Percentiles rank a stretch among this genome's conserved stretches.
Conservation (phyloP, 2,329 filamentous ascomycete genomes). For the Aspergillus neotritici region DNA sequence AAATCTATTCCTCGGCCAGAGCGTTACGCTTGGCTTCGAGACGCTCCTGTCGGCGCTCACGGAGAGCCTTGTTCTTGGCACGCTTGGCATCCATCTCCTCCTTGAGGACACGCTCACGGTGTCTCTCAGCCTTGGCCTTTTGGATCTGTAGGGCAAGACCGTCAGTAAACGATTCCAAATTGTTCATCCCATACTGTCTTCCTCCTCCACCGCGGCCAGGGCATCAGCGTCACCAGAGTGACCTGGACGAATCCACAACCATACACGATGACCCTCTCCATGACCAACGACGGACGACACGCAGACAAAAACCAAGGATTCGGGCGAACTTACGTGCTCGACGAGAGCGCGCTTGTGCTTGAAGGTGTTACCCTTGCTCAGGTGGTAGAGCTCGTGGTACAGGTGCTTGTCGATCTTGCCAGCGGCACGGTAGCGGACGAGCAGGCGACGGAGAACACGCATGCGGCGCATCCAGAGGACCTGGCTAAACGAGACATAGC, state of each 20-base stretch:
- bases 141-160: conserved; percentile 66
- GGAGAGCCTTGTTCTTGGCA: conserved; percentile 99
- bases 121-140: conserved; percentile 99
- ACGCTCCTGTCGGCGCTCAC: conserved; percentile 96
- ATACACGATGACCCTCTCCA: neutral
- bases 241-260: too few species aligned
- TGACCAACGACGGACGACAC: neutral
- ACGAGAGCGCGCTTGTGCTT: conserved; percentile 99
- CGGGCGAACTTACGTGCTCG: conserved; percentile 77
- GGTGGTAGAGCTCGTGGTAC: conserved; percentile 99
- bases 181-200: neutral
- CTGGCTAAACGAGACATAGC: conserved; percentile 58
- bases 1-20: conserved; percentile 55
- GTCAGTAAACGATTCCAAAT: conserved; percentile 7
- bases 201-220: neutral
- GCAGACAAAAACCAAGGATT: neutral
- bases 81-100: conserved; percentile 99
- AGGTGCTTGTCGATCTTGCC: conserved; percentile 99
- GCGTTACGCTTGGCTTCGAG: conserved; percentile 84
- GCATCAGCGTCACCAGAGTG: conserved; percentile 10
- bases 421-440: conserved; percentile 99
- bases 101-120: conserved; percentile 90
- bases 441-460: conserved; percentile 95
- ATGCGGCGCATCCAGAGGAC: conserved; percentile 99
- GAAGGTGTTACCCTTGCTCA: conserved; percentile 99